Evolutionary conservation across 768 basidiomycete genomes (phyloP), one percentile per base, ranked within the genome.

Genomic region (Antrodiella citrinella): DNA sequence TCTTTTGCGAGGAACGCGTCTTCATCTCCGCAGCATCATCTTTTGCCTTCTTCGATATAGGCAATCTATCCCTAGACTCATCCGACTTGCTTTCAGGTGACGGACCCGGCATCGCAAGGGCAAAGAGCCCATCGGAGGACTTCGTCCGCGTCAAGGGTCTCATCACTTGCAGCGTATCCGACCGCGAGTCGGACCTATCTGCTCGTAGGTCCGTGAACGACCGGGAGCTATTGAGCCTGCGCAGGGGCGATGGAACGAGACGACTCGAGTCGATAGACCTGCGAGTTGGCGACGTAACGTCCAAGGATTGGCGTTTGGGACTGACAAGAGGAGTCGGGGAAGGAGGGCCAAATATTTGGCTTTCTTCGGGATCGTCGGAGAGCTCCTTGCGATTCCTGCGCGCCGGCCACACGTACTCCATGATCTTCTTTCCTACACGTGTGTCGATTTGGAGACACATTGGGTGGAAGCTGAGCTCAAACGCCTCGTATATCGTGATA

Each of bases 321-420:
- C 24, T 50, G 9, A 38, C 44, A 12, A 19, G 39, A 12, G 49
- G 23, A 4, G 54, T 46, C 21, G 48, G 30, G 5, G 54, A 55
- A 12, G 54, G 50, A 2, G 54, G 58, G 41, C 54, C 19, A 49
- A 45, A 47, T 47, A 55, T 4, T 42, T 54, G 39, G 57, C 53
- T 19, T 25, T 52, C 44, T 62, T 52, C 62, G 60, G 12, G 45
- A 52, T 56, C 11, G 41, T 35, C 23, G 40, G 26, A 25, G 30
- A 23, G 53, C 65, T 64, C 12, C 24, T 56, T 55, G 25, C 74
- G 67, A 20, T 72, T 65, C 53, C 72, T 73, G 23, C 84, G 76
- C 20, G 78, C 74, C 20, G 86, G 84, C 82, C 89, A 93, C 24
- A 96, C 70, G 63, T 97, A 97, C 61, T 89, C 86, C 79, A 91